A percentile compares a stretch with the other conserved stretches of the same genome.
phyloP scores from a whole-genome alignment of 352 stramenopile genomes.

The Phytophthora melonis region DNA sequence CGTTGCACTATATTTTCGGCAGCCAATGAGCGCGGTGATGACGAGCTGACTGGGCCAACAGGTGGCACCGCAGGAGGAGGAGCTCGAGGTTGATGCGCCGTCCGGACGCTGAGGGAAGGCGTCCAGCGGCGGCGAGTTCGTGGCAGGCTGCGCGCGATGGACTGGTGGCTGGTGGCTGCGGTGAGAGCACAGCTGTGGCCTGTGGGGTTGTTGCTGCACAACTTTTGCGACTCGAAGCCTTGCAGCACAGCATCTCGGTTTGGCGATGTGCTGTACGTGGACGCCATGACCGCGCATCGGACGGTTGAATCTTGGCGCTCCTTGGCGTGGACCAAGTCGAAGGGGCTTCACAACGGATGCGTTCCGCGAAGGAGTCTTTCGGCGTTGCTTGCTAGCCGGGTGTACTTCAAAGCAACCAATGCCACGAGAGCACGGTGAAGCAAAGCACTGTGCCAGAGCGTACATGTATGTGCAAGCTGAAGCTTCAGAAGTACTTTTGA shows the following conservation, averaged over 20 bases:
- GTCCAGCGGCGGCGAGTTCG: neutral
- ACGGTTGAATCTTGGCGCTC: neutral
- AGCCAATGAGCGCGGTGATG: conserved; percentile 30
- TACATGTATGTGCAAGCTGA: no score
- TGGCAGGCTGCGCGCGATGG: neutral
- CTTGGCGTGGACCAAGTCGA: no score
- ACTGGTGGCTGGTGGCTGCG: neutral
- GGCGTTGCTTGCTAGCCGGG: neutral
- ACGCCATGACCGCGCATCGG: neutral
- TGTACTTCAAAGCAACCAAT: neutral
- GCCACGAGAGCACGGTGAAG: neutral
- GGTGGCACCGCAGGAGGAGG: no score
- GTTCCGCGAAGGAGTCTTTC: neutral
- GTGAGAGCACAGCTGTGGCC: neutral
- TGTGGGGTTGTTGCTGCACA: no score
- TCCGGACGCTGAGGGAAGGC: neutral
- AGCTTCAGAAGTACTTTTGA: no score
- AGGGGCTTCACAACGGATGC: neutral
- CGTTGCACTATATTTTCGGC: conserved; percentile 13
- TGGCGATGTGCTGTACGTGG: neutral
- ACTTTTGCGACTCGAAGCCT: neutral
- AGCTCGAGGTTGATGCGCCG: conserved; percentile 10
- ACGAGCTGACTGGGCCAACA: neutral
- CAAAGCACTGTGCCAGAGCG: neutral
- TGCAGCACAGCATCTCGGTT: neutral